Percentiles rank a stretch among this genome's conserved stretches.
phyloP scores from a whole-genome alignment of 2,329 filamentous ascomycete species.

The Macrophomina phaseolina region DNA sequence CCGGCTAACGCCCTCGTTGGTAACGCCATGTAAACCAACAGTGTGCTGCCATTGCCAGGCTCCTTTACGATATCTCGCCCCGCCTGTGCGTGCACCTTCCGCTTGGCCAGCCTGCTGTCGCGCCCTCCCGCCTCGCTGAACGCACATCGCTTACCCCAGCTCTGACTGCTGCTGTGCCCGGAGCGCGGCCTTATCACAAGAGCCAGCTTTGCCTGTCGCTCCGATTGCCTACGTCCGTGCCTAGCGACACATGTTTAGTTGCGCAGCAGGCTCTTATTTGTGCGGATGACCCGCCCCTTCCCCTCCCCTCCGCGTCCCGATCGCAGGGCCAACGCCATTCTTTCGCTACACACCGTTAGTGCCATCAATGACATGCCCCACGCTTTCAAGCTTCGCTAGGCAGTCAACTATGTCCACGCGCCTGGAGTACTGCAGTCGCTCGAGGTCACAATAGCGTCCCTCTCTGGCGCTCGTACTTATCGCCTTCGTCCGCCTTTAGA shows the following conservation, averaged over 20 bases:
- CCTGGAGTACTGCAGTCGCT: not conserved
- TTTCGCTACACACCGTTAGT: not conserved
- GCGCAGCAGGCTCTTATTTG: not conserved
- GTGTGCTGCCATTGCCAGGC: not conserved
- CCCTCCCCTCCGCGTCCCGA: too few species aligned
- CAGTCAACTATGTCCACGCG: not conserved
- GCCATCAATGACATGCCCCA: not conserved
- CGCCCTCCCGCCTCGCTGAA: not conserved
- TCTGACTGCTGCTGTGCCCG: too few species aligned
- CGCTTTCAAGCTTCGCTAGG: not conserved
- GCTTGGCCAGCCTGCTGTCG: not conserved
- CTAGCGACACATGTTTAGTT: not conserved
- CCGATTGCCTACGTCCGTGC: too few species aligned
- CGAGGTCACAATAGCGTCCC: not conserved
- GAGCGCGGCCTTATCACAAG: too few species aligned
- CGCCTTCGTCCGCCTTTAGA: not conserved
- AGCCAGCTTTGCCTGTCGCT: too few species aligned
- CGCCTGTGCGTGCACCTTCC: slow-evolving; percentile 6
- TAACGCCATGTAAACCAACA: not conserved
- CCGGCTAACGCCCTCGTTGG: too few species aligned
- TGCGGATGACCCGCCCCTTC: not conserved
- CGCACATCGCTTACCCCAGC: not conserved
- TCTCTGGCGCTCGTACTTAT: not conserved
- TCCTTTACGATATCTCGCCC: slow-evolving; percentile 23
- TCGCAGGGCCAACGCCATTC: not conserved